Base-by-base conservation (phyloP, 2,329 filamentous ascomycete species). In the Sporothrix luriei region DNA sequence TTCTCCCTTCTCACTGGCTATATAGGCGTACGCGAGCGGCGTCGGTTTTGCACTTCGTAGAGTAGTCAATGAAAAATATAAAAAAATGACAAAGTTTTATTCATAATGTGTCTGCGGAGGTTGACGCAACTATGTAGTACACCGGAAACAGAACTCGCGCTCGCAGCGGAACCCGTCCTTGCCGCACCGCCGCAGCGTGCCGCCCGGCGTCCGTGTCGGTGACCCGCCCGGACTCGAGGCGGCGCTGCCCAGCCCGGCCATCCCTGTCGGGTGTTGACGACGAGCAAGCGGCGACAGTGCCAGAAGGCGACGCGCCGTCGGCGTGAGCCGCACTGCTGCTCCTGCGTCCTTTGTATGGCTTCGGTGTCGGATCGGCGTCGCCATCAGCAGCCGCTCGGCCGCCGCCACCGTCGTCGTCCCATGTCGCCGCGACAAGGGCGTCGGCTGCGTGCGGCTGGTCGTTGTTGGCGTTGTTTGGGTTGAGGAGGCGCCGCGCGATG, bases 101-200 rank as follows among this genome's bases (percentile, higher is more conserved):
- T 38, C 14, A 38, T 6, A 3, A 29, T 26, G 6, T 16, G 29
- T 40, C 11, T 43, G 33, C 14, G 9, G 2, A 10, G 24, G 19
- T 6, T 9, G 16, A 33, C 5, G 33, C 6, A 33, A 13, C 24
- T 51, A 68, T 59, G 40, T 64, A 65, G 40, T 64, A 65, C 87
- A 89, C 11, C 80, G 81, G 73, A 90, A 88, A 77, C 87, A 89
- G 77, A 88, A 89, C 71, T 86, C 83, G 68, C 84, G 80, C 3
- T 82, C 82, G 71, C 87, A 89, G 19, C 78, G 78, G 75, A 84
- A 88, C 14, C 84, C 87, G 72, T 83, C 81, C 72, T 84, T 78
- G 3, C 87, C 87, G 70, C 87, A 89, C 16, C 79, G 79, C 66
- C 84, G 79, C 73, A 80, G 73, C 16, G 82, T 82, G 0, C 85